These are phyloP conservation scores for Westerdykella sp. DNA, from an alignment of 2,329 filamentous ascomycete genomes.

Conservation along the genomic window DNA sequence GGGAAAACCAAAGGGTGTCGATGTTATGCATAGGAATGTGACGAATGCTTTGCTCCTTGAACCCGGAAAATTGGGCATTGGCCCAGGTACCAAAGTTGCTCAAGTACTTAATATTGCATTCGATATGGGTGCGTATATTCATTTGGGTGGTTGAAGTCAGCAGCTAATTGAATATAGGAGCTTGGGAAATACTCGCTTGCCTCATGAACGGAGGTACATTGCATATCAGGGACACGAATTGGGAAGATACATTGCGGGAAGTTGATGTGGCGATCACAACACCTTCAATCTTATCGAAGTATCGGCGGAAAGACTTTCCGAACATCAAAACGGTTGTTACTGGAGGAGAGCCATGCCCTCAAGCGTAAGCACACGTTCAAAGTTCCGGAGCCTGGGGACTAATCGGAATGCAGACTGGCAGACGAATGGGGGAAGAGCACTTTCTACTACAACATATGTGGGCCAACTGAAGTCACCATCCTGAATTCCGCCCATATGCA, in stretches of 20 bases:
- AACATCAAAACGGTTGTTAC: slow-evolving; percentile 50
- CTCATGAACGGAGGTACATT: slow-evolving; percentile 55
- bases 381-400: not conserved
- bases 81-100: slow-evolving; percentile 47
- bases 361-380: slow-evolving; percentile 33
- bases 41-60: slow-evolving; percentile 49
- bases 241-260: slow-evolving; percentile 44
- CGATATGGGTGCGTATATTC: slow-evolving; percentile 50
- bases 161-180: slow-evolving; percentile 36
- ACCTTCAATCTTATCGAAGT: slow-evolving; percentile 50
- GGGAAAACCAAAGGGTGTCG: slow-evolving; percentile 54
- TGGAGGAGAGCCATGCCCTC: slow-evolving; percentile 50
- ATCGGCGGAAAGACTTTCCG: slow-evolving; percentile 43
- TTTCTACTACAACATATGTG: slow-evolving; percentile 48
- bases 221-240: slow-evolving; percentile 47
- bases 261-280: slow-evolving; percentile 53
- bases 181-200: slow-evolving; percentile 55
- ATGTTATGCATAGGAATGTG: slow-evolving; percentile 52
- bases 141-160: not conserved
- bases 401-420: slow-evolving; percentile 38
- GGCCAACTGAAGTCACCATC: slow-evolving; percentile 56
- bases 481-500: slow-evolving; percentile 54
- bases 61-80: slow-evolving; percentile 49
- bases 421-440: slow-evolving; percentile 49
- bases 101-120: slow-evolving; percentile 55